phyloP scores from a whole-genome alignment of 768 basidiomycete genomes.

The Psilocybe cyanescens region DNA sequence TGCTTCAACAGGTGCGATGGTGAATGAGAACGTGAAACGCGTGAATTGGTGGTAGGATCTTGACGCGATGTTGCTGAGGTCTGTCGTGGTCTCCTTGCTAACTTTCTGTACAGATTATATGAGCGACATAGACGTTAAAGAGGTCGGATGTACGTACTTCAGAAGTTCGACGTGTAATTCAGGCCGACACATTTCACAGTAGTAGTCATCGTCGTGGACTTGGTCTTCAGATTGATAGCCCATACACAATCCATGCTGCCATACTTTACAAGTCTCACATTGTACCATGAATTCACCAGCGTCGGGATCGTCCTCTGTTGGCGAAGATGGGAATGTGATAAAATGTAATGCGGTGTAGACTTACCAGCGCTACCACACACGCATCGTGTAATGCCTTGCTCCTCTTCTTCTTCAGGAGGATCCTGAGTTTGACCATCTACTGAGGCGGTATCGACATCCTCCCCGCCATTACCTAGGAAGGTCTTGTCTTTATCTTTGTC shows the following conservation, averaged over 20 bases:
- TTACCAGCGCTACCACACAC: constrained; percentile 82
- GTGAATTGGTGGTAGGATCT: constrained; percentile 50
- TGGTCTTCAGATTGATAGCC: constrained; percentile 82
- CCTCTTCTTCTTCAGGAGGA: constrained; percentile 63
- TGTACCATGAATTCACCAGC: constrained; percentile 97
- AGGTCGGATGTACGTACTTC: constrained; percentile 54
- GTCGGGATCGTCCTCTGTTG: constrained; percentile 72
- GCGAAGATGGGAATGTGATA: constrained; percentile 29
- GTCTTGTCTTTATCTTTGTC: constrained; percentile 62
- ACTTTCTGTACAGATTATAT: constrained; percentile 48
- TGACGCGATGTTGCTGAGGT: constrained; percentile 67
- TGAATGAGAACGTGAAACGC: constrained; percentile 77
- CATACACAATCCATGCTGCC: constrained; percentile 98
- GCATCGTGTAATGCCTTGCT: constrained; percentile 76
- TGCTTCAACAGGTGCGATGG: constrained; percentile 61
- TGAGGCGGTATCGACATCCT: constrained; percentile 27
- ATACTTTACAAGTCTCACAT: constrained; percentile 95
- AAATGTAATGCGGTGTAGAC: constrained; percentile 25
- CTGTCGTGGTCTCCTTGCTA: constrained; percentile 64
- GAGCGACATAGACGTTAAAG: constrained; percentile 3
- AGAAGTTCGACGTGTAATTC: constrained; percentile 83
- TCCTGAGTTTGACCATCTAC: constrained; percentile 43
- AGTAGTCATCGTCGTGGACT: constrained; percentile 82
- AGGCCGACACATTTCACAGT: constrained; percentile 92
- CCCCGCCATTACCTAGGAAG: constrained; percentile 22